phyloP scores from a whole-genome alignment of 495 filamentous ascomycete species.

The Letharia columbiana region DNA sequence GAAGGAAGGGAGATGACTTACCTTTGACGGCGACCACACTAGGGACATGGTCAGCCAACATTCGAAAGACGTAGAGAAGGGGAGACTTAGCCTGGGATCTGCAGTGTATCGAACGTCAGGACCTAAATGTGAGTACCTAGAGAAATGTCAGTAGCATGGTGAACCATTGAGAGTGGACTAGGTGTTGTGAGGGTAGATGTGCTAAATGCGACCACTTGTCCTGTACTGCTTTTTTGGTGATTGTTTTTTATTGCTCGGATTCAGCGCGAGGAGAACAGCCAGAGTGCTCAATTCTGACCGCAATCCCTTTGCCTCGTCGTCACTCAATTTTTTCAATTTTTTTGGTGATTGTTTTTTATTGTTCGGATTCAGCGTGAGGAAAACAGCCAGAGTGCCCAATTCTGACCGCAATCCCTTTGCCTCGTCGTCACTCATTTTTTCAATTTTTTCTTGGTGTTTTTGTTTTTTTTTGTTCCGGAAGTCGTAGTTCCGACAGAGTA shows the following conservation, averaged over 20 bases:
- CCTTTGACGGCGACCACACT: not conserved
- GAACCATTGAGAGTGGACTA: not conserved
- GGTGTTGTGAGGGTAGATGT: not conserved
- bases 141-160: conserved; percentile 3
- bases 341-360: conserved; percentile 7
- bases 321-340: conserved; percentile 2
- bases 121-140: not conserved
- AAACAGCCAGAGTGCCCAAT: not conserved
- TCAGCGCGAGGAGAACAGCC: not conserved
- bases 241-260: conserved; percentile 13
- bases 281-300: not conserved
- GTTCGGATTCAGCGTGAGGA: not conserved
- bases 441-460: not conserved
- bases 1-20: not conserved
- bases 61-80: not conserved
- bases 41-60: not conserved
- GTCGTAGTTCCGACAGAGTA: conserved; percentile 5
- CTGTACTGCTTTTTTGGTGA: conserved; percentile 16
- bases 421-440: conserved; percentile 4
- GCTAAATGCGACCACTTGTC: not conserved
- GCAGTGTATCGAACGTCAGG: not conserved
- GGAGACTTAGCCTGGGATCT: not conserved
- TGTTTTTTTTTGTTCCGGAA: not conserved
- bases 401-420: not conserved
- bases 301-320: not conserved